Evolutionary conservation across 2,329 filamentous ascomycete species (phyloP).

Genomic region (Ophiostoma perfectum): DNA sequence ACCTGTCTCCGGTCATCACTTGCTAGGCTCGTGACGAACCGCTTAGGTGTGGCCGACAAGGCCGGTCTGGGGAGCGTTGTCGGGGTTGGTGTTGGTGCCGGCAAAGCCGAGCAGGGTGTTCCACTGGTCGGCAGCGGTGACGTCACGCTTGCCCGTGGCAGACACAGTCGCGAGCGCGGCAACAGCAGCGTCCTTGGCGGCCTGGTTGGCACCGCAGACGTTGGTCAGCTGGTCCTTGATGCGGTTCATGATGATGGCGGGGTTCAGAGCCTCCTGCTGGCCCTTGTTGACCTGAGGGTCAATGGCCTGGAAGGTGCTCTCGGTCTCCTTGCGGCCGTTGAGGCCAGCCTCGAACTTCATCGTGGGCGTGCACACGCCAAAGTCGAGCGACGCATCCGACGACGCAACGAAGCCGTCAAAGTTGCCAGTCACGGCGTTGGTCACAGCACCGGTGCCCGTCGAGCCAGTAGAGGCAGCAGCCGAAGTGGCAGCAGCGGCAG

Average conservation of each 20-base stretch:
- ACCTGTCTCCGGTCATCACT: neutral
- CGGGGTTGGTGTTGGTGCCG: slow-evolving; percentile 37
- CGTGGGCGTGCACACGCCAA: slow-evolving; percentile 51
- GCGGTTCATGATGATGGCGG: slow-evolving; percentile 67
- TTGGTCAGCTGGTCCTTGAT: slow-evolving; percentile 65
- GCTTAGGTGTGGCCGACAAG: slow-evolving; percentile 37
- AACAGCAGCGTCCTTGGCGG: slow-evolving; percentile 50
- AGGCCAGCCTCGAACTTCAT: slow-evolving; percentile 56
- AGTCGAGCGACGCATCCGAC: slow-evolving; percentile 37
- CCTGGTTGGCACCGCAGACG: slow-evolving; percentile 58
- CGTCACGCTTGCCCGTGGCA: slow-evolving; percentile 35
- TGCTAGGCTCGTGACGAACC: neutral
- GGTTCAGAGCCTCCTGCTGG: slow-evolving; percentile 64
- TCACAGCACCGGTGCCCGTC: slow-evolving; percentile 24
- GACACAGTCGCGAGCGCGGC: slow-evolving; percentile 43
- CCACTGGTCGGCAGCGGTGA: slow-evolving; percentile 38
- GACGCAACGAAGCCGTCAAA: slow-evolving; percentile 26
- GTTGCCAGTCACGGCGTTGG: slow-evolving; percentile 24
- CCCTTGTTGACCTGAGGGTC: slow-evolving; percentile 56
- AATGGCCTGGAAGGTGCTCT: slow-evolving; percentile 63
- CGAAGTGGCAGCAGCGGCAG: slow-evolving; percentile 14
- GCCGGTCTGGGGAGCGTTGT: slow-evolving; percentile 36
- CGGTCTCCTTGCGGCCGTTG: slow-evolving; percentile 49
- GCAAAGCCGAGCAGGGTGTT: slow-evolving; percentile 40
- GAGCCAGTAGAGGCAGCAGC: slow-evolving; percentile 14